Base-by-base conservation (phyloP, 2,329 filamentous ascomycete species). In the Fusarium nisikadoi region DNA sequence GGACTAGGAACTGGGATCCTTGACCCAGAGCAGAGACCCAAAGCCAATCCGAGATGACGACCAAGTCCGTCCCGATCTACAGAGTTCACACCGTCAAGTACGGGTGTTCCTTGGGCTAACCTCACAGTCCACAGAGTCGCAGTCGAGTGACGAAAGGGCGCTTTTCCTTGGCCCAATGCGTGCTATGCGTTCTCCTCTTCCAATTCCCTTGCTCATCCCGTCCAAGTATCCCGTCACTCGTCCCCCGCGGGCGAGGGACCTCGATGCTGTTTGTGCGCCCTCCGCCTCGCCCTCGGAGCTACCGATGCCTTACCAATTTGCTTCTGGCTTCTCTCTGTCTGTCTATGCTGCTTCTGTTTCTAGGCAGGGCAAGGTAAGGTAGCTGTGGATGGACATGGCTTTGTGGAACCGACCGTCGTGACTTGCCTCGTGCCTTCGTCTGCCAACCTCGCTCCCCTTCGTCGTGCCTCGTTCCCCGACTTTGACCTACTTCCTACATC, bases 351-450 rank as follows among this genome's bases (percentile, higher is more conserved):
- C 43, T 52, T 64, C 57, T 68, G 36, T 46, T 68, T 62, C 55
- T 41, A 55, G 55, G 29, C 50, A 47, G 27, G 27, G 47, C 50
- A 47, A 35, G 27, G 47, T 17, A 35, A 56, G 29, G 27, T 53
- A 25, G 29, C 33, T 64, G 45, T 58, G 45, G 38, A 55, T 61
- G 39, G 45, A 27, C 31, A 63, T 68, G 64, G 65, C 58, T 62
- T 76, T 76, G 76, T 77, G 76, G 76, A 77, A 77, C 76, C 76
- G 73, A 77, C 76, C 76, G 76, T 77, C 76, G 76, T 77, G 76
- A 77, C 76, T 75, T 77, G 75, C 76, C 76, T 77, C 71, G 76
- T 77, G 75, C 73, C 62, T 55, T 59, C 33, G 54, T 70, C 63
- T 52, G 60, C 74, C 73, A 70, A 76, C 75, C 63, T 77, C 67